A percentile compares a stretch with the other conserved stretches of the same genome.
Conservation (phyloP, 1,139 yeast species). For the Spathaspora sp. region DNA sequence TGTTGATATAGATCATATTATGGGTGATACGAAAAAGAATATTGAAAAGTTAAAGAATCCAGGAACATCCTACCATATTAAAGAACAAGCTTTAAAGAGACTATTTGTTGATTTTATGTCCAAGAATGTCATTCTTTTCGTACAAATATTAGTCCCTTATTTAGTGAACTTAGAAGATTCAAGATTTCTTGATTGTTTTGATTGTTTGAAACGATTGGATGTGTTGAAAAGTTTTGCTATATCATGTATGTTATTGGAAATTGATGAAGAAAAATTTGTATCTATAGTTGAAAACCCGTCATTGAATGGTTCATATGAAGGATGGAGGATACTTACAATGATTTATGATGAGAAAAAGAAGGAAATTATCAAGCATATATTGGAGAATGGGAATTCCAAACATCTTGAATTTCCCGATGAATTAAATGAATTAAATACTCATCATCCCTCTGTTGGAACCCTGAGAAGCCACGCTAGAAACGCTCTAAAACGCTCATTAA, state of each 20-base stretch:
- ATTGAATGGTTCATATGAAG: neutral
- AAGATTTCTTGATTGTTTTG: neutral
- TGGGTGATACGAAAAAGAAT: neutral
- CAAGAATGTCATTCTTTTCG: neutral
- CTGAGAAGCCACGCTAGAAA: neutral
- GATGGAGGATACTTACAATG: neutral
- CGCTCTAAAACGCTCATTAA: neutral
- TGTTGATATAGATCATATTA: neutral
- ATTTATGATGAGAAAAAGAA: neutral
- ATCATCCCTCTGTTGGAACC: neutral
- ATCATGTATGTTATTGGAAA: neutral
- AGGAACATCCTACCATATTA: neutral
- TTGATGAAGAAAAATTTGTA: neutral
- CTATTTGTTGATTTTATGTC: neutral
- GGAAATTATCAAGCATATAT: neutral
- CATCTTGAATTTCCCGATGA: neutral
- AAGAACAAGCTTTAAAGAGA: neutral
- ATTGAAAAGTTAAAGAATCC: neutral
- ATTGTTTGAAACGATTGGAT: neutral
- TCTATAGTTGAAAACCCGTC: neutral
- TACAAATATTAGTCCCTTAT: neutral
- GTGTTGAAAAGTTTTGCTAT: neutral
- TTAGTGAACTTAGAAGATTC: neutral
- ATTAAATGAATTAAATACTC: neutral
- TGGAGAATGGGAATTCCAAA: neutral